Percentiles rank a stretch among this genome's conserved stretches.
These are phyloP conservation scores for Gloeopeniophorella convolvens DNA, from an alignment of 768 basidiomycete species.

Conservation along the genomic window DNA sequence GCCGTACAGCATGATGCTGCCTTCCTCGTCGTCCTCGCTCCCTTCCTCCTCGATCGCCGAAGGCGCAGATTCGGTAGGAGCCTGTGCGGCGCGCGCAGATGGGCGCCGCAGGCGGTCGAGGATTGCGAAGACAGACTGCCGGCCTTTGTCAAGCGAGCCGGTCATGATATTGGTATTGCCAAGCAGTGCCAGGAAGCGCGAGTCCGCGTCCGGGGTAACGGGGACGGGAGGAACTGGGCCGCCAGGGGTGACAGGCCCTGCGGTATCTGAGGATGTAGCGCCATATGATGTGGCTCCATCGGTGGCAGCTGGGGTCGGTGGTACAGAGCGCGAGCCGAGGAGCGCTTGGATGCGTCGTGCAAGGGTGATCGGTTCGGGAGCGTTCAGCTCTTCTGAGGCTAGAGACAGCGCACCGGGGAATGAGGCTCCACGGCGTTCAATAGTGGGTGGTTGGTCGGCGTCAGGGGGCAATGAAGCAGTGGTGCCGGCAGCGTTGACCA, in stretches of 20 bases:
- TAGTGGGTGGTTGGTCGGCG: not conserved
- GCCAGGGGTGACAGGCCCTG: conserved; percentile 12
- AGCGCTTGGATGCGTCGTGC: conserved; percentile 47
- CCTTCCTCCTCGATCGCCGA: conserved; percentile 3
- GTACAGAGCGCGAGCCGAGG: conserved; percentile 35
- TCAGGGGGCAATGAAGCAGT: not conserved
- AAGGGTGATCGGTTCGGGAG: conserved; percentile 38
- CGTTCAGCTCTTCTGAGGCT: conserved; percentile 4
- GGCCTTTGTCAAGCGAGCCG: conserved; percentile 36
- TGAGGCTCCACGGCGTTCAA: not conserved
- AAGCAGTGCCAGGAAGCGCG: conserved; percentile 43
- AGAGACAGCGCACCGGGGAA: not conserved
- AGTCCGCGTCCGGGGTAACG: conserved; percentile 37
- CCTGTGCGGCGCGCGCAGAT: conserved; percentile 1
- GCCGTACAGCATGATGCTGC: conserved; percentile 66
- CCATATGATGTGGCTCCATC: conserved; percentile 16
- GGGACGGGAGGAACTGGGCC: conserved; percentile 28
- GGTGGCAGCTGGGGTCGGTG: conserved; percentile 21
- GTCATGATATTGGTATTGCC: conserved; percentile 63
- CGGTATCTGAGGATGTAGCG: conserved; percentile 11
- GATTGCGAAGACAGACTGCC: conserved; percentile 53
- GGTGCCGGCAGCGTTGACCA: not conserved
- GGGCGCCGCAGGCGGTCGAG: conserved; percentile 41
- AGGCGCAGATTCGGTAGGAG: not conserved
- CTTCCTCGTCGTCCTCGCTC: conserved; percentile 40